Evolutionary conservation across 2,329 filamentous ascomycete species (phyloP).

Genomic region (Sphaerulina populicola): DNA sequence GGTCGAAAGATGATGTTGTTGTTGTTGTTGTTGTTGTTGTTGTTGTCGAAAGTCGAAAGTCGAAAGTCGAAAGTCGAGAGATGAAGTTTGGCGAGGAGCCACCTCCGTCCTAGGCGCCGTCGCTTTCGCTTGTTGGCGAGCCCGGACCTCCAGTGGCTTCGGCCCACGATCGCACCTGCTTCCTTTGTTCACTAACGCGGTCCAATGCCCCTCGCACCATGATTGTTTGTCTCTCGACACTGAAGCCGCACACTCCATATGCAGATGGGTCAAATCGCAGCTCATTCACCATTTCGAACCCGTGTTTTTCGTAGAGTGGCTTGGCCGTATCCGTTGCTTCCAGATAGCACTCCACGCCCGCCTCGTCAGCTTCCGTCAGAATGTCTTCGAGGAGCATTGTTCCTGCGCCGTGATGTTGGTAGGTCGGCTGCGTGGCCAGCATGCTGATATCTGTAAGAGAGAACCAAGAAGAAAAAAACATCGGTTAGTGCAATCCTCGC

Average conservation of each 20-base stretch:
- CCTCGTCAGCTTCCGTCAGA: constrained; percentile 36
- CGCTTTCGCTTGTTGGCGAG: constrained; percentile 1
- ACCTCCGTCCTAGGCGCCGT: neutral
- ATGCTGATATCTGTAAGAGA: constrained; percentile 28
- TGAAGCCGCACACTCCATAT: constrained; percentile 25
- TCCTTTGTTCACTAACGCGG: constrained; percentile 10
- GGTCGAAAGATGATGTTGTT: neutral
- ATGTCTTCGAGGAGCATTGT: constrained; percentile 37
- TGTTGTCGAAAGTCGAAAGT: too few relatives aligned
- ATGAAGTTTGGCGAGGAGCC: neutral
- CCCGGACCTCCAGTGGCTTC: constrained; percentile 13
- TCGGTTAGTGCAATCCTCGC: neutral
- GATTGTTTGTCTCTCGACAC: constrained; percentile 28
- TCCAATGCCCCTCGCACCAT: constrained; percentile 29
- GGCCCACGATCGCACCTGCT: constrained; percentile 18
- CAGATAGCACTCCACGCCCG: constrained; percentile 36
- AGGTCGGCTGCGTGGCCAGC: constrained; percentile 36
- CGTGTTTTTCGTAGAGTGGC: constrained; percentile 30
- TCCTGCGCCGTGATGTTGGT: constrained; percentile 38
- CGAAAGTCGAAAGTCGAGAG: neutral
- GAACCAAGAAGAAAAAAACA: neutral
- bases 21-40: too few relatives aligned
- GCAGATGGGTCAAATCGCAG: constrained; percentile 28
- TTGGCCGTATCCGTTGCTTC: constrained; percentile 34
- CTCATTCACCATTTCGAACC: constrained; percentile 28